Conservation (phyloP, 1,284 basidiomycete genomes). For the Pseudozyma pruni region DNA sequence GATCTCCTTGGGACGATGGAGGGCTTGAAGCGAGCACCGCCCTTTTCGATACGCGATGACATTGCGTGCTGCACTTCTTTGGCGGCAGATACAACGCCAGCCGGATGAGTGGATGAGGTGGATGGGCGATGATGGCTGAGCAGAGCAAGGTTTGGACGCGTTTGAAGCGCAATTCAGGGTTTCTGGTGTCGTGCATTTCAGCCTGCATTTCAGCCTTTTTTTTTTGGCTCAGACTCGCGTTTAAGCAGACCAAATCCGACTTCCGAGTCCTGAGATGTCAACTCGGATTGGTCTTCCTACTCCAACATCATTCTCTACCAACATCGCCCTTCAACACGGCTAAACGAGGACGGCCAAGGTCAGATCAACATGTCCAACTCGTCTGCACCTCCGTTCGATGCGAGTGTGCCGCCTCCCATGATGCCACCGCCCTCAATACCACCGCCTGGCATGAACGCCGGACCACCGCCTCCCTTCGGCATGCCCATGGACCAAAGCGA, state of each 20-base stretch:
- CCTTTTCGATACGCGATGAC: conserved; percentile 56
- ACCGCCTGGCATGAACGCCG: conserved; percentile 19
- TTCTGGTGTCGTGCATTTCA: conserved; percentile 9
- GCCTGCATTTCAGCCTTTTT: conserved; percentile 19
- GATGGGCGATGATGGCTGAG: conserved; percentile 14
- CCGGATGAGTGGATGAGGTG: conserved; percentile 14
- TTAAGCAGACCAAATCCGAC: conserved; percentile 12
- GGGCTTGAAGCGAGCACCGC: conserved; percentile 49
- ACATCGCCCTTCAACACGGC: too few species aligned
- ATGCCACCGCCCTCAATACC: conserved; percentile 21
- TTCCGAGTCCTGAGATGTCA: conserved; percentile 4
- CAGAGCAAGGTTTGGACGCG: not conserved
- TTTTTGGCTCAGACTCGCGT: not conserved
- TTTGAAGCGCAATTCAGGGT: conserved; percentile 14
- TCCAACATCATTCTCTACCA: too few species aligned
- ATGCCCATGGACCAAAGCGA: conserved; percentile 24
- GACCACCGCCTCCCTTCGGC: conserved; percentile 25
- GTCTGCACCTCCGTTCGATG: conserved; percentile 20
- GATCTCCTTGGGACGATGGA: conserved; percentile 45
- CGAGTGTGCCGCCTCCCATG: conserved; percentile 5
- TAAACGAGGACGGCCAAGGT: too few species aligned
- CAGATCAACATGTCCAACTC: conserved; percentile 30
- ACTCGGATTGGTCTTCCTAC: conserved; percentile 7
- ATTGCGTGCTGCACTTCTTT: conserved; percentile 12
- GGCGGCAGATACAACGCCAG: too few species aligned